Percentiles rank a stretch among this genome's conserved stretches.
These are phyloP conservation scores for Helicosporidium sp. DNA, from an alignment of 139 green algal genomes.

Conservation along the genomic window DNA sequence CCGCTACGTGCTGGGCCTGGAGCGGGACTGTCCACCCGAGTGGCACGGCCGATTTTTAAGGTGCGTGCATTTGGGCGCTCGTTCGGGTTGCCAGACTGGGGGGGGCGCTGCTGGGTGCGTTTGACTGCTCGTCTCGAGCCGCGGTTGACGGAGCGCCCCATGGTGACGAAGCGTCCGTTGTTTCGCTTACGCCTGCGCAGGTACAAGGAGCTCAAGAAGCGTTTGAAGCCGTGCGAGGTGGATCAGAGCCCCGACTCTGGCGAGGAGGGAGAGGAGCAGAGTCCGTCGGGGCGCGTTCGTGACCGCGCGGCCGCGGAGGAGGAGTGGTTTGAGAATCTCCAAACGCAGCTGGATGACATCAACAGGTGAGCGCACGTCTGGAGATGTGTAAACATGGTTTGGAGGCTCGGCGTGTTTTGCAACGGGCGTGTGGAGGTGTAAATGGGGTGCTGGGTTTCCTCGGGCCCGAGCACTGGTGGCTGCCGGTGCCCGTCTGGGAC, in stretches of 20 bases:
- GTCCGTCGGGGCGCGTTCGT: too few relatives aligned
- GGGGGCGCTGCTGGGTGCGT: not conserved
- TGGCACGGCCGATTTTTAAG: conserved; percentile 23
- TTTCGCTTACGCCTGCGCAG: too few relatives aligned
- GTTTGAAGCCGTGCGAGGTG: conserved; percentile 11
- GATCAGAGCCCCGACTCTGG: not conserved
- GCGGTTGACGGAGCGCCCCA: not conserved
- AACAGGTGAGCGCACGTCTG: not conserved
- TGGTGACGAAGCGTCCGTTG: not conserved
- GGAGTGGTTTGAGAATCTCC: conserved; percentile 9
- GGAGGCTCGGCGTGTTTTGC: not conserved
- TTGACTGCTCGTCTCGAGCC: not conserved
- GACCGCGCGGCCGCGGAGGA: not conserved
- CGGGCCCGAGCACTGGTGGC: too few relatives aligned
- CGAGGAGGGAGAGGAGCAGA: too few relatives aligned
- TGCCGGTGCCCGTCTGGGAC: too few relatives aligned
- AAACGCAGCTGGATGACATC: not conserved
- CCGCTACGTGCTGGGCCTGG: conserved; percentile 14
- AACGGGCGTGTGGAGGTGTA: too few relatives aligned
- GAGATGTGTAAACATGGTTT: not conserved
- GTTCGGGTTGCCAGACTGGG: too few relatives aligned
- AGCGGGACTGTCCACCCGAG: conserved; percentile 10
- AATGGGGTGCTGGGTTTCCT: too few relatives aligned
- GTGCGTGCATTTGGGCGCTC: conserved; percentile 1
- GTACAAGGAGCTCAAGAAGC: conserved; percentile 29